Percentiles rank a stretch among this genome's conserved stretches.
These are phyloP conservation scores for Porogramme epimiltina DNA, from an alignment of 1,284 basidiomycete species.

Conservation along the genomic window DNA sequence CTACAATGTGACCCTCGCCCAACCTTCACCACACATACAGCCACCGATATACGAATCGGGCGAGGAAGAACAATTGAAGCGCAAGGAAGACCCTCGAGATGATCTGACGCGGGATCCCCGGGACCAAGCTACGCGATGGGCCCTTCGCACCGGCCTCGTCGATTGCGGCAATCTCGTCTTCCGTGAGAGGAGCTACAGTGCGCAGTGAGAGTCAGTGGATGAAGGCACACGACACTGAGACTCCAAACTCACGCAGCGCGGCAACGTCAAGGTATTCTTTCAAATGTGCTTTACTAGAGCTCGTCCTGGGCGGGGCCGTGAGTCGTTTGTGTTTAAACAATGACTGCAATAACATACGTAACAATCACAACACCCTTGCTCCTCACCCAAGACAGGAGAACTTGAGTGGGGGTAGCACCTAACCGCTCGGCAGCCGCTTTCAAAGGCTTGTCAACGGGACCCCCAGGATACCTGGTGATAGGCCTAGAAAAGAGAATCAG, in stretches of 20 bases:
- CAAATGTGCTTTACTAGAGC: slow-evolving; percentile 62
- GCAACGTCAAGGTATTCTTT: slow-evolving; percentile 68
- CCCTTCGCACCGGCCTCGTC: slow-evolving; percentile 55
- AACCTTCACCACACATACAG: background rate
- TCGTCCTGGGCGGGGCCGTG: slow-evolving; percentile 61
- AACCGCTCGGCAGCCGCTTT: slow-evolving; percentile 55
- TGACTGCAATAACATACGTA: slow-evolving; percentile 45
- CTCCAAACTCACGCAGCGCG: slow-evolving; percentile 50
- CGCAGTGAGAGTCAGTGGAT: background rate
- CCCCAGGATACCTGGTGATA: slow-evolving; percentile 17
- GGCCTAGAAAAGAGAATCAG: slow-evolving; percentile 5
- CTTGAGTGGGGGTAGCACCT: slow-evolving; percentile 62
- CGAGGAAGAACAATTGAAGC: background rate
- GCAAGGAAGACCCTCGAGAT: background rate
- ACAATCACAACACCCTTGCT: slow-evolving; percentile 67
- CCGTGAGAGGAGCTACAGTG: slow-evolving; percentile 37
- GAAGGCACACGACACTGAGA: no score
- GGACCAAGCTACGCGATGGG: background rate
- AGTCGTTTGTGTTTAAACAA: no score
- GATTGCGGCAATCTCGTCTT: slow-evolving; percentile 57
- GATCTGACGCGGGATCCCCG: background rate
- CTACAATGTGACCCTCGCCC: no score
- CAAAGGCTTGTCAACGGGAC: slow-evolving; percentile 59
- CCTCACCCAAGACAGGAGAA: slow-evolving; percentile 69
- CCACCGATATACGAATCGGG: background rate